Base-by-base conservation (phyloP, 768 basidiomycete species). In the Boletus rufocinnamomeus region DNA sequence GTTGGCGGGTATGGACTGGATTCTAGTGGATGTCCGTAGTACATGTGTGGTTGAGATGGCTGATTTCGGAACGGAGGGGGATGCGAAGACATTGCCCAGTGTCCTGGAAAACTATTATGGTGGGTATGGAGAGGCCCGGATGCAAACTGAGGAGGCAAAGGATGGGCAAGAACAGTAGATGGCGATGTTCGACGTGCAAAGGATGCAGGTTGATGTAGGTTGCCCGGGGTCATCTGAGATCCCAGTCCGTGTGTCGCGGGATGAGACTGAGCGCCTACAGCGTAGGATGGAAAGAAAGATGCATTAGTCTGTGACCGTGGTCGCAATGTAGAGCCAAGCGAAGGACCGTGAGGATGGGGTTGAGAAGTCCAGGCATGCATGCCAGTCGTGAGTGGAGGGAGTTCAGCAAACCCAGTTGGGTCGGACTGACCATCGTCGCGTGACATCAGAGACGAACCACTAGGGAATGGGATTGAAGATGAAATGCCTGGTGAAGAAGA, bases 11-110 rank as follows among this genome's bases (percentile, higher is more conserved):
- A 69, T 72, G 78, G 75, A 56, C 60, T 70, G 51, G 66, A 68
- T 50, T 80, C 82, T 34, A 66, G 61, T 23, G 52, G 54, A 47
- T 72, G 60, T 32, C 69, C 60, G 41, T 74, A 78, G 56, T 74
- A 73, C 46, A 76, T 59, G 54, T 79, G 59, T 3, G 59, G 56
- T 28, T 65, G 69, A 30, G 58, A 80, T 6, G 66, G 68, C 59
- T 79, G 68, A 34, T 57, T 73, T 55, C 56, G 57, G 45, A 57
- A 57, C 7, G 27, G 47, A 53, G 74, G 71, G 25, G 76, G 74
- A 63, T 77, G 80, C 3, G 76, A 59, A 63, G 81, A 72, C 69
- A 81, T 73, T 65, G 76, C 69, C 73, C 84, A 84, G 70, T 77
- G 81, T 54, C 78, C 77, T 28, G 74, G 66, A 58, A 77, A 80